A percentile compares a stretch with the other conserved stretches of the same genome.
Evolutionary conservation across 495 filamentous ascomycete genomes (phyloP).

Genomic region (Penicillium parvum): DNA sequence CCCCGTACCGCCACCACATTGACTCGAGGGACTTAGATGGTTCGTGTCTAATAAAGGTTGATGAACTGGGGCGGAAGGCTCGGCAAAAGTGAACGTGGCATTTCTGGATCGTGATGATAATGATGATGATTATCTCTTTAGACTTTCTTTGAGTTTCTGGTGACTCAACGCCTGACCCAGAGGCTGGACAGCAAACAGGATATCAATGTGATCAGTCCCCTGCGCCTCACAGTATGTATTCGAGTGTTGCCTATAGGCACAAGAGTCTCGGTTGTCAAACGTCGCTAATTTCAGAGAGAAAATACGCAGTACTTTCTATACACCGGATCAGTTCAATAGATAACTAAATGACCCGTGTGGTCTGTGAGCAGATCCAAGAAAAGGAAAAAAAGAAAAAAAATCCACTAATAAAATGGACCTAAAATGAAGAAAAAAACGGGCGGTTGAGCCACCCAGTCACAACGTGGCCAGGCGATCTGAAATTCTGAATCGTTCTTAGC

Average conservation of each 20-base stretch:
- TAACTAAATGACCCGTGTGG: constrained; percentile 10
- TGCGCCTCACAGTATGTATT: background rate
- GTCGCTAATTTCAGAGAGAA: constrained; percentile 15
- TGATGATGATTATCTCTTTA: background rate
- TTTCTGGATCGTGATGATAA: constrained; percentile 3
- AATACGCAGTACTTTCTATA: no score
- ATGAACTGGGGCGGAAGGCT: constrained; percentile 22
- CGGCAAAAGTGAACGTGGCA: constrained; percentile 26
- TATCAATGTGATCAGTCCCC: constrained; percentile 19
- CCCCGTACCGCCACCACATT: constrained; percentile 9
- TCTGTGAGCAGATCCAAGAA: constrained; percentile 7
- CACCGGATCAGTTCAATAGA: constrained; percentile 7
- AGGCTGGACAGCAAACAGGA: constrained; percentile 3
- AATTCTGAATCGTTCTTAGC: constrained; percentile 33
- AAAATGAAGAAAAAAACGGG: constrained; percentile 17
- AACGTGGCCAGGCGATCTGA: constrained; percentile 33
- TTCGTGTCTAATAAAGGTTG: constrained; percentile 17
- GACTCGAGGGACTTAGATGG: no score
- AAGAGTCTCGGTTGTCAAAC: background rate
- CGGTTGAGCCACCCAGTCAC: constrained; percentile 30
- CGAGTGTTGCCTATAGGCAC: background rate
- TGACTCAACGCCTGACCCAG: constrained; percentile 1
- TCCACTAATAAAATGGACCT: constrained; percentile 5
- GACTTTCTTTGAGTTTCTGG: background rate
- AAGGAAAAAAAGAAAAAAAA: constrained; percentile 1